A percentile compares a stretch with the other conserved stretches of the same genome.
Evolutionary conservation across 169 alveolate genomes (phyloP).

Genomic region (Nephromyces sp.): DNA sequence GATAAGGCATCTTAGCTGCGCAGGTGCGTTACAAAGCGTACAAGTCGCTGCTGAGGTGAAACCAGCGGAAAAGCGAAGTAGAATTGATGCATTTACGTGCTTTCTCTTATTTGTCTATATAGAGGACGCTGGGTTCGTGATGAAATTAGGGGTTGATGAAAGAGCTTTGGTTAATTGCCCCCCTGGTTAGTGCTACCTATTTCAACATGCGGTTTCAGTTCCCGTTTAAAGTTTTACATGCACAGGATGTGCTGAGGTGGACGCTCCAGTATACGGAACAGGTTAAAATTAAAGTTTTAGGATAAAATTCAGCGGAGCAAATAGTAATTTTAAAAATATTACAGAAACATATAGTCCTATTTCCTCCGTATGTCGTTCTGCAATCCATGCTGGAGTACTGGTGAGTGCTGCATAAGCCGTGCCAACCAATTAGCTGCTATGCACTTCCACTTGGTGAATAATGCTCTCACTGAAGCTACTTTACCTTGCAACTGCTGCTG

Average conservation of each 20-base stretch:
- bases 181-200: constrained; percentile 28
- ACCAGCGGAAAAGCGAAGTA: neutral
- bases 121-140: constrained; percentile 47
- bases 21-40: too few relatives aligned
- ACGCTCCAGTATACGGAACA: constrained; percentile 22
- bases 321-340: constrained; percentile 36
- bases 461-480: neutral
- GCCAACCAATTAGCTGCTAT: neutral
- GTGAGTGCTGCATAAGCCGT: neutral
- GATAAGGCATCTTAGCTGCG: too few relatives aligned
- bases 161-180: constrained; percentile 59
- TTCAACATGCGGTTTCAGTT: neutral
- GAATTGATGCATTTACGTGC: constrained; percentile 11
- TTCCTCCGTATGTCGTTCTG: constrained; percentile 77
- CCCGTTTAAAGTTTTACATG: too few relatives aligned
- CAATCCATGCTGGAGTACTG: constrained; percentile 51
- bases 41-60: too few relatives aligned
- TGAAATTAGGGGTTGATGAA: constrained; percentile 57
- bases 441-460: too few relatives aligned
- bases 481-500: too few relatives aligned
- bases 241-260: constrained; percentile 42
- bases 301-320: constrained; percentile 44
- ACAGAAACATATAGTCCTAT: constrained; percentile 66
- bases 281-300: constrained; percentile 42
- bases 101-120: constrained; percentile 49